Evolutionary conservation across 1,139 yeast species (phyloP).

Genomic region (Geotrichum histeridarum): DNA sequence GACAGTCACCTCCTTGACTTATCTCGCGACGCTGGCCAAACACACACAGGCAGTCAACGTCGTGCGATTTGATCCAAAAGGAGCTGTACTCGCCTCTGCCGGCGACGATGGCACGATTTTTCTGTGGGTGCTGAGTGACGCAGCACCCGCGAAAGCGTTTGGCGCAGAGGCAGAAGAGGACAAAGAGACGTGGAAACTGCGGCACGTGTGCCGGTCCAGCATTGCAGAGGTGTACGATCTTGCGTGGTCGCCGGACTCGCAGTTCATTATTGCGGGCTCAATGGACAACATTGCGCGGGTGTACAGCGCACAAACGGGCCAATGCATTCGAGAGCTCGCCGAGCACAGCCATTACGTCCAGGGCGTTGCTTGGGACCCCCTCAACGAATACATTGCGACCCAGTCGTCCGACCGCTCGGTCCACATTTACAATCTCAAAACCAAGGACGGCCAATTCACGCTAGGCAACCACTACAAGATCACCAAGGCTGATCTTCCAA

Average conservation of each 20-base stretch:
- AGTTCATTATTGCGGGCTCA: slow-evolving; percentile 75
- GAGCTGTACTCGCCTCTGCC: slow-evolving; percentile 69
- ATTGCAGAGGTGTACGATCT: slow-evolving; percentile 82
- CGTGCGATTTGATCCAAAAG: slow-evolving; percentile 67
- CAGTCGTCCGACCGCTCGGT: slow-evolving; percentile 88
- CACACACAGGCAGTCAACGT: slow-evolving; percentile 95
- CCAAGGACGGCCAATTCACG: slow-evolving; percentile 36
- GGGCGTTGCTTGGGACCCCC: slow-evolving; percentile 95
- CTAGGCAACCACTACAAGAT: slow-evolving; percentile 36
- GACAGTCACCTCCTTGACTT: slow-evolving; percentile 46
- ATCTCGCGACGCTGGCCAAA: slow-evolving; percentile 67
- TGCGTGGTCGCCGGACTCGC: slow-evolving; percentile 84
- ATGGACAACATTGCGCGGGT: slow-evolving; percentile 82
- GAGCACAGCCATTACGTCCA: slow-evolving; percentile 89
- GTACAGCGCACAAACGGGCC: slow-evolving; percentile 54
- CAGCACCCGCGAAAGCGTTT: slow-evolving; percentile 21
- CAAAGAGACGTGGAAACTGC: slow-evolving; percentile 67
- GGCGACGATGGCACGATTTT: slow-evolving; percentile 91
- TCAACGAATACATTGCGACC: slow-evolving; percentile 67
- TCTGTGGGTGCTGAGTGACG: slow-evolving; percentile 57
- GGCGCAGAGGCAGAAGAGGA: slow-evolving; percentile 40
- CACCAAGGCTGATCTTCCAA: slow-evolving; percentile 18
- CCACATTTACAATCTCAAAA: slow-evolving; percentile 50
- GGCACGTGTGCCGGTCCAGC: slow-evolving; percentile 52
- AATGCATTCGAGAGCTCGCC: slow-evolving; percentile 55